A percentile compares a stretch with the other conserved stretches of the same genome.
phyloP scores from a whole-genome alignment of 1,284 basidiomycete species.

The Phellopilus nigrolimitatus region DNA sequence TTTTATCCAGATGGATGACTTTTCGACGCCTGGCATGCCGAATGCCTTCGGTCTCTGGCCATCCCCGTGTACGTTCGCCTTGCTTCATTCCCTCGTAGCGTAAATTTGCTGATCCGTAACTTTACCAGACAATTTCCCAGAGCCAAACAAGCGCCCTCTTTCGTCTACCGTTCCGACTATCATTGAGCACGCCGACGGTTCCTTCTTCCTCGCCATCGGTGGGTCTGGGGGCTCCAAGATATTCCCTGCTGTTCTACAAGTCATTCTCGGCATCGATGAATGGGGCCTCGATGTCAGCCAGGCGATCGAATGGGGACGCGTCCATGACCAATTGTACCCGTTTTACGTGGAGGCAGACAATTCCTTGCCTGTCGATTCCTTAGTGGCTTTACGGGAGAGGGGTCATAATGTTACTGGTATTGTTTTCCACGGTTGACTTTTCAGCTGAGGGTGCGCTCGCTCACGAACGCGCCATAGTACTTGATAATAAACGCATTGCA shows the following conservation, averaged over 20 bases:
- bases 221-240: constrained; percentile 88
- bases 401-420: constrained; percentile 76
- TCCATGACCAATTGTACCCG: constrained; percentile 92
- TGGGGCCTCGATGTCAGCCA: constrained; percentile 77
- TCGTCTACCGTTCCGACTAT: constrained; percentile 83
- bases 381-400: constrained; percentile 51
- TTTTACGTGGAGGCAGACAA: constrained; percentile 58
- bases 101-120: too few relatives aligned
- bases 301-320: constrained; percentile 81
- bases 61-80: constrained; percentile 71
- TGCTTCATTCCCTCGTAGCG: too few relatives aligned
- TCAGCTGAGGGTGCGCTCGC: not conserved
- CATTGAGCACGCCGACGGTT: constrained; percentile 67
- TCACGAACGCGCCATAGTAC: constrained; percentile 26
- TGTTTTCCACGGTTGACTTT: constrained; percentile 18
- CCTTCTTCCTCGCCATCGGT: constrained; percentile 71
- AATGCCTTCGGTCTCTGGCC: constrained; percentile 84
- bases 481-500: constrained; percentile 55
- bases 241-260: constrained; percentile 77
- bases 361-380: constrained; percentile 46
- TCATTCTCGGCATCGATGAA: constrained; percentile 72
- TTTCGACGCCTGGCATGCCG: constrained; percentile 74
- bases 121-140: constrained; percentile 76
- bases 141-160: constrained; percentile 80
- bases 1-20: constrained; percentile 74